Evolutionary conservation across 352 stramenopile genomes (phyloP), one percentile per base, ranked within the genome.

Genomic region (Phytopythium vexans): DNA sequence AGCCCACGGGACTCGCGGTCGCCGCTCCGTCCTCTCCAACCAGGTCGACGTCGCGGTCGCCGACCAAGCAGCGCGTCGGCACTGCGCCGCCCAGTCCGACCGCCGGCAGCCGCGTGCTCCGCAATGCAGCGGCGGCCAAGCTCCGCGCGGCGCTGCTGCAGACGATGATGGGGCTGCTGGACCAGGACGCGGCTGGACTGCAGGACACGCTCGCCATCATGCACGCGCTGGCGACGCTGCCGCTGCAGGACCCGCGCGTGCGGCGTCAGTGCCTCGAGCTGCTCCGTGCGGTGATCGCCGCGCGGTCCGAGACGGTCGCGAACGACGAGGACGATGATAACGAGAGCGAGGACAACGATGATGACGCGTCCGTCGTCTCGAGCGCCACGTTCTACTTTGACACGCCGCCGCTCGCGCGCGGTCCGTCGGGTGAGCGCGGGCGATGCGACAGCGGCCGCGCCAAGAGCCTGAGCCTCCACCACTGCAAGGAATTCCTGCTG

Each of bases 401-500:
- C 21, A 27, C 21, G 15, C 15, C 49, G 40, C 48, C 49, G 49
- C 48, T 47, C 49, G 41, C 41, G 32, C 31, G 41, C 31, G 31
- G 16, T 4, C 16, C n/a, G 35, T 11, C 41, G 16, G 14, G 8
- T 9, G 12, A 32, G 45, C 40, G 15, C 12, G 14, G 33, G 3
- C 33, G 46, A 52, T 35, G 9, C 6, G 49, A 49, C 36, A 87
- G 66, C 40, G 74, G 74, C 8, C 71, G 74, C 4, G 43, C 60
- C 55, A 86, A 77, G 52, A 66, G 64, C 16, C 43, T 74, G 32
- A 86, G 70, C 27, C 52, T 87, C 8, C 58, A 70, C 43, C 70
- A 82, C 52, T 89, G 80, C 65, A 81, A 77, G 45, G 67, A 73
- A 31, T 92, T 90, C 48, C 49, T 92, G 41, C 70, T 89, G 7